Conservation (phyloP, 2,329 filamentous ascomycete species). For the Anthostomella pinea region DNA sequence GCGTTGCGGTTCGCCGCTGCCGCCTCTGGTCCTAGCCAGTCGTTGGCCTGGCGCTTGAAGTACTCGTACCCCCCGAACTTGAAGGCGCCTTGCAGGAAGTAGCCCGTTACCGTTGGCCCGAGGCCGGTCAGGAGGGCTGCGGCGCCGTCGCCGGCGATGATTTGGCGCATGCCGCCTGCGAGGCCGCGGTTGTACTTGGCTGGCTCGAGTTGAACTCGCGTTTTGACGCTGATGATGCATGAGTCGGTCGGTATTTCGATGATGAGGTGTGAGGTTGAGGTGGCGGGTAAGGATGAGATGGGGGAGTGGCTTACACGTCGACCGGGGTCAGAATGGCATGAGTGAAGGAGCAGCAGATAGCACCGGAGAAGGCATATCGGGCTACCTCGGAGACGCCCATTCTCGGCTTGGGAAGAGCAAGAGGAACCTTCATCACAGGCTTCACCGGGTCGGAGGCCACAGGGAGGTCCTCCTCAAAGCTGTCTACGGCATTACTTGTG, state of each 20-base stretch:
- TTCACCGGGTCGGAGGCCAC: too few species aligned
- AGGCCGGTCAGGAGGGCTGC: slow-evolving; percentile 24
- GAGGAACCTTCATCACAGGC: too few species aligned
- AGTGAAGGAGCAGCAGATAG: slow-evolving; percentile 26
- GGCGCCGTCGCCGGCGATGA: slow-evolving; percentile 19
- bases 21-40: slow-evolving; percentile 21
- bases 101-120: slow-evolving; percentile 25
- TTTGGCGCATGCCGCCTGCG: slow-evolving; percentile 22
- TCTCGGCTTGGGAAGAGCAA: slow-evolving; percentile 11
- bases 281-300: slow-evolving; percentile 6
- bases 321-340: slow-evolving; percentile 24
- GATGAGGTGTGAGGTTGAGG: slow-evolving; percentile 3
- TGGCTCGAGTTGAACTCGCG: slow-evolving; percentile 25
- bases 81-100: slow-evolving; percentile 27
- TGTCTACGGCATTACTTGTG: slow-evolving; percentile 18
- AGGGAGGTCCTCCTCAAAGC: slow-evolving; percentile 11
- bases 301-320: slow-evolving; percentile 23
- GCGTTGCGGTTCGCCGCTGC: slow-evolving; percentile 21
- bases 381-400: slow-evolving; percentile 16
- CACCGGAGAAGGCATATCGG: slow-evolving; percentile 25
- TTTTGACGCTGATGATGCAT: slow-evolving; percentile 23
- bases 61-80: slow-evolving; percentile 29
- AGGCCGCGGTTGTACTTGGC: slow-evolving; percentile 23
- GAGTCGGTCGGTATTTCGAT: slow-evolving; percentile 7
- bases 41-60: slow-evolving; percentile 24